Percentiles rank a stretch among this genome's conserved stretches.
phyloP scores from a whole-genome alignment of 148 eudicot species.

The Amaranthus palmeri region DNA sequence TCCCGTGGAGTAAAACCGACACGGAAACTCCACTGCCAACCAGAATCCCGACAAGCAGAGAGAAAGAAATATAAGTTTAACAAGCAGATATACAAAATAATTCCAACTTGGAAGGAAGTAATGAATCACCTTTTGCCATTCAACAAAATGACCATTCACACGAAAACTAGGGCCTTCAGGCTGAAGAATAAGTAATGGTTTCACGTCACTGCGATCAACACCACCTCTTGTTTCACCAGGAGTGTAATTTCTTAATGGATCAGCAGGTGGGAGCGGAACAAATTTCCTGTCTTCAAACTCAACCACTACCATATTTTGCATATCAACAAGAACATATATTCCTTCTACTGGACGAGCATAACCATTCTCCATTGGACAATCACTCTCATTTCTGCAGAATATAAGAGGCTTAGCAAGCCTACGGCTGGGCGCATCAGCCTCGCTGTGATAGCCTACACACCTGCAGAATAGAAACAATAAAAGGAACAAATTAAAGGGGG shows the following conservation, averaged over 20 bases:
- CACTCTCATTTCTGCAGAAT: constrained; percentile 94
- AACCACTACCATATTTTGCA: constrained; percentile 92
- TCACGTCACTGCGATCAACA: constrained; percentile 94
- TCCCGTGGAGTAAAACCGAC: constrained; percentile 96
- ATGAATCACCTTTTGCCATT: constrained; percentile 85
- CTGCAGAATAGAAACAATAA: constrained; percentile 33
- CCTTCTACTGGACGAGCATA: constrained; percentile 99
- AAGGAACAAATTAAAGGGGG: constrained; percentile 1
- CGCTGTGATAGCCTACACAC: constrained; percentile 91
- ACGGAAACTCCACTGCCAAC: constrained; percentile 88
- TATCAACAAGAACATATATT: constrained; percentile 85
- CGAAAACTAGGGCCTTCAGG: constrained; percentile 99
- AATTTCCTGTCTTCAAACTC: constrained; percentile 95
- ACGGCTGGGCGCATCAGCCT: constrained; percentile 85
- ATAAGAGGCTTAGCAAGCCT: constrained; percentile 94
- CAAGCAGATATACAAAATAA: not conserved
- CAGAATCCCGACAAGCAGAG: constrained; percentile 7
- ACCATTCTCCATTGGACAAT: constrained; percentile 99
- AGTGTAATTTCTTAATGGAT: constrained; percentile 94
- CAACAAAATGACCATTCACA: constrained; percentile 81
- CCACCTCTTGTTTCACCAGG: constrained; percentile 96
- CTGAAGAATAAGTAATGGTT: constrained; percentile 75
- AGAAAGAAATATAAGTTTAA: not conserved
- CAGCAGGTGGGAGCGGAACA: constrained; percentile 95
- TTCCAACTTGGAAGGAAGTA: not conserved